Evolutionary conservation across 495 filamentous ascomycete genomes (phyloP), one percentile per base, ranked within the genome.

Genomic region (Aspergillus haitiensis): DNA sequence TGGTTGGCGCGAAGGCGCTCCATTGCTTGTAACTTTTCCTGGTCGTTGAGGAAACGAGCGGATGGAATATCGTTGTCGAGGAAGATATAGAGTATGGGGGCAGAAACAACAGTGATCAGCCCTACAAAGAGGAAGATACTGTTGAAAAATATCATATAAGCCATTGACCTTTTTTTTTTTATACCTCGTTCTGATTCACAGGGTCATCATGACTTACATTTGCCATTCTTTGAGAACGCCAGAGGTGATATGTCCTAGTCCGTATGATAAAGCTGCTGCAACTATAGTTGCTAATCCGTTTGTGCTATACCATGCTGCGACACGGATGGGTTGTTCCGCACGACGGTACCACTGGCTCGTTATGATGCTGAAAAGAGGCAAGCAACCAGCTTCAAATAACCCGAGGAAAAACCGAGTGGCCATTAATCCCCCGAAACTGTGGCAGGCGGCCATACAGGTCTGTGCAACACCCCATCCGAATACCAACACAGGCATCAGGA

Each of bases 1-100:
- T 86, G 84, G 63, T 88, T 87, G 33, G 77, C 77, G 9, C 84
- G 79, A 6, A 89, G 80, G 10, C 86, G 80, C 55, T 86, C 83
- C 32, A 87, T 74, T 53, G 84, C 85, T 62, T 87, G 71, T 11
- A 68, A 63, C 60, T 82, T 84, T 64, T 89, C 85, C 21, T 78
- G 73, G 33, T 83, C 79, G 34, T 56, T 80, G 36, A 88, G 79
- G 69, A 88, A 88, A 33, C 81, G 82, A 6, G 86, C 85, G 1
- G 82, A 70, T 0, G 70, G 57, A 27, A 81, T 73, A 62, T 80
- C 77, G 67, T 79, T 78, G 65, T 80, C 76, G 34, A 81, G 68
- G 27, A 65, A 63, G 69, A 72, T 73, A 68, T 77, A 81, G 15
- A 77, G 64, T 27, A 81, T 27, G 0, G 78, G 78, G 7, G 72